Base-by-base conservation (phyloP, 352 stramenopile genomes). In the Phytophthora hibernalis region DNA sequence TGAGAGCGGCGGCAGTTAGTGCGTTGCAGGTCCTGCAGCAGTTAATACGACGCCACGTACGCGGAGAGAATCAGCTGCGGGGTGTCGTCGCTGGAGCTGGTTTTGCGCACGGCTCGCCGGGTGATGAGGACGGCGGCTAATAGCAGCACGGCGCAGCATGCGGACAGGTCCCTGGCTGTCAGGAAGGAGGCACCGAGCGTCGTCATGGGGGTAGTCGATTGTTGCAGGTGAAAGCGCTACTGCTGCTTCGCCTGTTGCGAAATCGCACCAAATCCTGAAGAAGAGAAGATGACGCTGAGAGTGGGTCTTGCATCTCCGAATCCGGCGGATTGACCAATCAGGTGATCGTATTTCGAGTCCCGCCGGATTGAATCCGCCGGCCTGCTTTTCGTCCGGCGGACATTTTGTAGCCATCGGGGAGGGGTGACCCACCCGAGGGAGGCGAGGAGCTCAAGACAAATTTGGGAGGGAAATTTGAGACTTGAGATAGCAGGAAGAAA, bases 131-230 rank as follows among this genome's bases (percentile, higher is more conserved):
- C 50, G 47, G 60, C 57, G 9, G 56, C 56, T 15, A 73, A 38
- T 5, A 80, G 43, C 56, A 80, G 64, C 42, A 77, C 47, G 30
- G 55, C 68, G 43, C 60, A 70, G 52, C 69, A 77, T 24, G 65
- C 48, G 43, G 43, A 66, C 15, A 68, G 11, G 42, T 75, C 68
- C 54, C 22, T 61, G 26, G 51, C 55, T 11, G 54, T 47, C 50
- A 72, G 37, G 18, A 68, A 44, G 6, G 54, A 65, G 15, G 48
- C 57, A 37, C 35, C 37, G 21, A 70, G 18, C 20, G 54, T 54
- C 33, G 28, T 61, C 52, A 58, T 60, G 44, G 28, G 5, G 21
- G 28, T 33, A 44, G 37, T 35, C n/a, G 42, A 53, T 12, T 2
- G 50, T 11, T 45, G 10, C 15, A 51, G 44, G 52, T 33, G 50